Base-by-base conservation (phyloP, 768 basidiomycete genomes). In the Mycena sanguinolenta region DNA sequence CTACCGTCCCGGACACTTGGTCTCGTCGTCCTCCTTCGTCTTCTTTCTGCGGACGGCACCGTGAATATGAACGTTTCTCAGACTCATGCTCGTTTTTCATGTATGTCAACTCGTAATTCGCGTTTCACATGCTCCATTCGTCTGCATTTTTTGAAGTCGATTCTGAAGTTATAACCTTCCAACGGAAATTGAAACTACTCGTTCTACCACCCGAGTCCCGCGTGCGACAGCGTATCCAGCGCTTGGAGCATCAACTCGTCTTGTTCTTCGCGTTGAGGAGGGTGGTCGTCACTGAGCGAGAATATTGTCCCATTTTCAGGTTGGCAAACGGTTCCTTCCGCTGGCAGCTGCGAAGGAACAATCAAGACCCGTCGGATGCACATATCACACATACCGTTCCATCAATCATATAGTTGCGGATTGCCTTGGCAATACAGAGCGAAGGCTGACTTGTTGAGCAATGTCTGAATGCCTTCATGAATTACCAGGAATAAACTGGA, bases 321-420 rank as follows among this genome's bases (percentile, higher is more conserved):
- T 28, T 60, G 12, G 23, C 65, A 67, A 2, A 67, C 38, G 2
- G 58, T 60, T 10, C 27, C 58, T 28, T 67, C 58, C 27, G 17
- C 38, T 1, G 50, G 50, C 3, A 67, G 10, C 65, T 67, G 32
- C n/a, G n/a, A 30, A 4, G n/a, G 9, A 34, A 19, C n/a, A 39
- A 21, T 44, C 50, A n/a, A 4, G 10, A 4, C 13, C n/a, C 19
- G 16, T 34, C 21, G 12, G 30, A 13, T 23, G 49, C n/a, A 12
- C 25, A 4, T 25, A 19, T 28, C 23, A 2, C 7, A 67, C 65
- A 28, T 23, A 67, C 65, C 16, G 49, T 60, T 14, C 65, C 58
- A 14, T 60, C 36, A 19, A 67, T 54, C 50, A 67, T 53, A 44
- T 67, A 67, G 12, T 67, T 38, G n/a, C 50, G 58, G 27, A 67